Evolutionary conservation across 2,329 filamentous ascomycete genomes (phyloP).

Genomic region (Camptophora hylomeconis): DNA sequence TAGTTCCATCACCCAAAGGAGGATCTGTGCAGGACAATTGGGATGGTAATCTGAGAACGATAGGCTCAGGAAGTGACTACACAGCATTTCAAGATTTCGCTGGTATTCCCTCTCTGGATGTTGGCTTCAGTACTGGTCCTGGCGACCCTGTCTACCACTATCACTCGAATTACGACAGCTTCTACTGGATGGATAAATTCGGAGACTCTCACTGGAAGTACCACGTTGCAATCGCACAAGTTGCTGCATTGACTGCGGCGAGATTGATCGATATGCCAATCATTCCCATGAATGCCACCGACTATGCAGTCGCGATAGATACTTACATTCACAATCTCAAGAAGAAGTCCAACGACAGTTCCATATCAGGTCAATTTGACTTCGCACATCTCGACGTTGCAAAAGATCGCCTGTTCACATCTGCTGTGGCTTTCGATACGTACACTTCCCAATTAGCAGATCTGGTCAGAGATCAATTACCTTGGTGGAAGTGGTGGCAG

Average conservation of each 20-base stretch:
- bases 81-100: constrained; percentile 32
- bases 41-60: constrained; percentile 25
- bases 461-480: constrained; percentile 41
- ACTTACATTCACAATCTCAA: constrained; percentile 27
- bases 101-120: constrained; percentile 29
- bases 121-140: constrained; percentile 26
- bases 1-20: constrained; percentile 58
- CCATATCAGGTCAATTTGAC: constrained; percentile 8
- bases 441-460: constrained; percentile 32
- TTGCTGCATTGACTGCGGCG: constrained; percentile 49
- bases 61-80: constrained; percentile 35
- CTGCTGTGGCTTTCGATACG: constrained; percentile 38
- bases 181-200: constrained; percentile 39
- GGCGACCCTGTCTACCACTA: constrained; percentile 34
- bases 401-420: constrained; percentile 20
- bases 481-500: constrained; percentile 68
- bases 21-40: constrained; percentile 50
- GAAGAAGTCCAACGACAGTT: constrained; percentile 10
- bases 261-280: constrained; percentile 50
- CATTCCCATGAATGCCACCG: constrained; percentile 49
- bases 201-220: constrained; percentile 49
- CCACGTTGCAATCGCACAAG: constrained; percentile 50
- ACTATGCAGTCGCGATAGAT: constrained; percentile 47
- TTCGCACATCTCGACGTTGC: constrained; percentile 32
- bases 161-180: constrained; percentile 35